These are phyloP conservation scores for Tetradesmus lagerheimii DNA, from an alignment of 139 green algal species.

Conservation along the genomic window DNA sequence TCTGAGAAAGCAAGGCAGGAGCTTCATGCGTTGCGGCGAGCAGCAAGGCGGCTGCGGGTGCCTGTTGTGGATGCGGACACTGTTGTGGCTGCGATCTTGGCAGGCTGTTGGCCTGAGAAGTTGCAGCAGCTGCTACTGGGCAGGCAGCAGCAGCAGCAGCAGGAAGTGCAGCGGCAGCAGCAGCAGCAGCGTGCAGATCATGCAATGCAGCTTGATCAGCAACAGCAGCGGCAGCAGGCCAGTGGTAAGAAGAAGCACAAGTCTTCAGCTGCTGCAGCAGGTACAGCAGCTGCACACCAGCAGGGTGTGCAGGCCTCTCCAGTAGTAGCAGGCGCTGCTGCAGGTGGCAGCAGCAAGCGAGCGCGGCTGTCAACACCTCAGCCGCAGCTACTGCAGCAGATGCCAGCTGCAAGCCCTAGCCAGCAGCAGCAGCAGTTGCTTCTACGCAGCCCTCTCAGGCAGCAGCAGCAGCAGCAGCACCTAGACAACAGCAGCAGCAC, in stretches of 20 bases:
- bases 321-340: neutral
- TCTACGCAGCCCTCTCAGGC: too few relatives aligned
- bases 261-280: conserved; percentile 10
- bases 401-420: neutral
- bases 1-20: neutral
- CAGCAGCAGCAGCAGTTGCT: conserved; percentile 10
- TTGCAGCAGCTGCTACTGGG: neutral
- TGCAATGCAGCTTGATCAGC: neutral
- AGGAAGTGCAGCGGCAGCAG: conserved; percentile 34
- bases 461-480: neutral
- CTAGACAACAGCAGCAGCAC: neutral
- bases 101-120: neutral
- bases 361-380: neutral
- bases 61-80: conserved; percentile 12
- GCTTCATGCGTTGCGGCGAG: neutral
- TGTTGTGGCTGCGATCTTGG: neutral
- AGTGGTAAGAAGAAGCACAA: neutral
- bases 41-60: conserved; percentile 9
- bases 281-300: conserved; percentile 7
- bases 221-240: neutral
- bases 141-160: conserved; percentile 8
- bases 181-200: conserved; percentile 1
- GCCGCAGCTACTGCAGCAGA: neutral
- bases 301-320: neutral
- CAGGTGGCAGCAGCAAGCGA: neutral